These are phyloP conservation scores for Dimocarpus longan DNA, from an alignment of 345 rosid genomes.

Conservation along the genomic window DNA sequence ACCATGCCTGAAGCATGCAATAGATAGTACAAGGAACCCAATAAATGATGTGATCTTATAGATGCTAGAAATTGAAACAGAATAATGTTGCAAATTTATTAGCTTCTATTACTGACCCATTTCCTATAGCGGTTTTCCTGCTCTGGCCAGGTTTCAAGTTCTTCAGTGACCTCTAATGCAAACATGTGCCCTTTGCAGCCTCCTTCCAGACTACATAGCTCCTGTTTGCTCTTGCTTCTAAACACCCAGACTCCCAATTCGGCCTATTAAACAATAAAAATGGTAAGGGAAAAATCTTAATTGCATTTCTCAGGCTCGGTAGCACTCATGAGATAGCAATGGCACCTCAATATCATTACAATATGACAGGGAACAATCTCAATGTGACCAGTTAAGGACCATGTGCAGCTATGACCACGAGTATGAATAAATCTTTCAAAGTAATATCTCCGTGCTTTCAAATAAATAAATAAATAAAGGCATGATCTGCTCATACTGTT, in stretches of 20 bases:
- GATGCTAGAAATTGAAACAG: not conserved
- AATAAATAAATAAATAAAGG: not conserved
- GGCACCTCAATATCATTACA: not conserved
- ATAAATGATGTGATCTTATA: not conserved
- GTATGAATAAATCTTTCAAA: not conserved
- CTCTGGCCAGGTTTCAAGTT: slow-evolving; percentile 88
- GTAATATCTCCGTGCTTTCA: not conserved
- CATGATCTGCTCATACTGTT: not conserved
- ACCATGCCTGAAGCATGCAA: not conserved
- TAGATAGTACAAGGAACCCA: not conserved
- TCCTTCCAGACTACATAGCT: slow-evolving; percentile 38
- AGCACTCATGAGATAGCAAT: not conserved
- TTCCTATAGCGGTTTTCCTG: slow-evolving; percentile 50
- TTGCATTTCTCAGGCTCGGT: not conserved
- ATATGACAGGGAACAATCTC: not conserved
- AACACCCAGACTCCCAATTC: slow-evolving; percentile 67
- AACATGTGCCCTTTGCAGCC: slow-evolving; percentile 70
- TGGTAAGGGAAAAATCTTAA: not conserved
- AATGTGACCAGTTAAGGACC: not conserved
- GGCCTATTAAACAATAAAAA: not conserved
- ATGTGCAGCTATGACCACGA: not conserved
- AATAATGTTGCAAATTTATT: not conserved
- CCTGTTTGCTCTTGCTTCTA: slow-evolving; percentile 61
- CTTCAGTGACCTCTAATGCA: slow-evolving; percentile 68
- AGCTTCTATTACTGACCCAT: slow-evolving; percentile 56